Conservation (phyloP, 1,139 yeast species). For the Arxiozyma telluris region DNA sequence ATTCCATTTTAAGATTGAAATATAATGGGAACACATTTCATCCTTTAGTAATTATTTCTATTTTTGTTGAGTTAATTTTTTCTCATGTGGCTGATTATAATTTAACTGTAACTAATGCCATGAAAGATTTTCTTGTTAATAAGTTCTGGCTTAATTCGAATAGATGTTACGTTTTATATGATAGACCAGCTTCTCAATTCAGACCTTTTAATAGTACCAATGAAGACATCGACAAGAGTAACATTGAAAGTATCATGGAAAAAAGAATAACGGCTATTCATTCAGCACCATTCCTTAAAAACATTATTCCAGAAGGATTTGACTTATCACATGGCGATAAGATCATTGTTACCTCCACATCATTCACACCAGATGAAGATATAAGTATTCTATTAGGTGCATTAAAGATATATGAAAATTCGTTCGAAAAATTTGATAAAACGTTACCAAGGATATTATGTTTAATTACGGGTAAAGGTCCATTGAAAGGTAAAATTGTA, state of each 20-base stretch:
- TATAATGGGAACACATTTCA: constrained; percentile 41
- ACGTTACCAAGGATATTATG: constrained; percentile 47
- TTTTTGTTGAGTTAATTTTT: constrained; percentile 47
- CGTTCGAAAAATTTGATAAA: constrained; percentile 18
- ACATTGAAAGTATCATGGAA: not conserved
- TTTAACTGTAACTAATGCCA: constrained; percentile 69
- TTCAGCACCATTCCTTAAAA: constrained; percentile 33
- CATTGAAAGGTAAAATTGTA: constrained; percentile 48
- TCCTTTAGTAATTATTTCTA: constrained; percentile 54
- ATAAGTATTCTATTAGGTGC: constrained; percentile 62
- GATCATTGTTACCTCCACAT: constrained; percentile 74
- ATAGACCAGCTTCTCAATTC: constrained; percentile 68
- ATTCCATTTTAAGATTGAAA: constrained; percentile 66
- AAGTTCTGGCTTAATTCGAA: constrained; percentile 40
- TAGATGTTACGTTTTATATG: constrained; percentile 48
- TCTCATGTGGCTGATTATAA: constrained; percentile 60
- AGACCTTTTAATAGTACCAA: constrained; percentile 36
- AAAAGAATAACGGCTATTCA: constrained; percentile 18
- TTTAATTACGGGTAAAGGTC: constrained; percentile 92
- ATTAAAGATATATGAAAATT: constrained; percentile 48
- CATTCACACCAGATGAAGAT: constrained; percentile 95
- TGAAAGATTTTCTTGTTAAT: constrained; percentile 51
- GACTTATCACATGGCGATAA: constrained; percentile 39
- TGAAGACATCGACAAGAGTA: not conserved
- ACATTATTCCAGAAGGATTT: constrained; percentile 36